Evolutionary conservation across 148 eudicot genomes (phyloP).

Genomic region (Vaccinium macrocarpon): DNA sequence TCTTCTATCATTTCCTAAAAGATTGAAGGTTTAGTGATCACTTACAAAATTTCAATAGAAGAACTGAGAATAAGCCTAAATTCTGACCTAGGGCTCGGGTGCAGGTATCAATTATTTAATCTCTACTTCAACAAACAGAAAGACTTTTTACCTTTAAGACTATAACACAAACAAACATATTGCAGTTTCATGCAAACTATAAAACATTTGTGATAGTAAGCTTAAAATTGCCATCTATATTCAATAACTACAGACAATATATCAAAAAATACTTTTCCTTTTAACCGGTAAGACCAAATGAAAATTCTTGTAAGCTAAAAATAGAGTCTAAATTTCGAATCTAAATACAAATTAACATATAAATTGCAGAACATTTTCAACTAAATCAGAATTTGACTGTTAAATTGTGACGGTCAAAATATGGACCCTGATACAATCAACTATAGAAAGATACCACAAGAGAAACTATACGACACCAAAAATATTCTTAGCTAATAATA

Average conservation of each 20-base stretch:
- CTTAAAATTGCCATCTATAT: not conserved
- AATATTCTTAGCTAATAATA: not conserved
- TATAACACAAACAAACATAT: not conserved
- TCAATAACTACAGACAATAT: not conserved
- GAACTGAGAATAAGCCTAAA: not conserved
- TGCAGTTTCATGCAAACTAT: not conserved
- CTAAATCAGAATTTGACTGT: not conserved
- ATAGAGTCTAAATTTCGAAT: not conserved
- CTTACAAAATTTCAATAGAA: not conserved
- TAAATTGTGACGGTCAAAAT: not conserved
- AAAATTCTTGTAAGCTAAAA: not conserved
- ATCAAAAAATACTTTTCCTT: not conserved
- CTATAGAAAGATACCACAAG: not conserved
- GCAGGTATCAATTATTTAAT: not conserved
- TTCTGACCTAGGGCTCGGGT: not conserved
- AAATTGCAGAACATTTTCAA: not conserved
- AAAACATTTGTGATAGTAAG: not conserved
- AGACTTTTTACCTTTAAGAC: not conserved
- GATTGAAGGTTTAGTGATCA: too few relatives aligned
- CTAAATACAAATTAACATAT: not conserved
- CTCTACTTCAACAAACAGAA: not conserved
- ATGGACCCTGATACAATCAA: not conserved
- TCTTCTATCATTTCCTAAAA: too few relatives aligned
- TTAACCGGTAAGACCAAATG: not conserved
- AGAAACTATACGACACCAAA: not conserved